A percentile compares a stretch with the other conserved stretches of the same genome.
Evolutionary conservation across 2,329 filamentous ascomycete species (phyloP).

Genomic region (Beauveria sp.): DNA sequence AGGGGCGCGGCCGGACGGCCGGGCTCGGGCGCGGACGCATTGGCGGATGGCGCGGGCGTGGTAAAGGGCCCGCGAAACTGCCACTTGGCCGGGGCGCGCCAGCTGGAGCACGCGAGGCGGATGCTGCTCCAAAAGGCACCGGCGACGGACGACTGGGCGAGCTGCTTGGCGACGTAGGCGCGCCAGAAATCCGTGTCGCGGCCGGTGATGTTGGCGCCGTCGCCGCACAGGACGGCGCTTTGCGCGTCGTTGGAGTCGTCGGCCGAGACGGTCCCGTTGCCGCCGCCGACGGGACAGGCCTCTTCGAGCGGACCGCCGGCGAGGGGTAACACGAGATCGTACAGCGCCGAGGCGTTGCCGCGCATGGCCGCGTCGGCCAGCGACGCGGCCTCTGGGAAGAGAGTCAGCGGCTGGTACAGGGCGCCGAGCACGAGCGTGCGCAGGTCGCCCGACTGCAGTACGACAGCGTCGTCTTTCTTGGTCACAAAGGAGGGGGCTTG

Average conservation of each 20-base stretch:
- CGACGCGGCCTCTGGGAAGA: conserved; percentile 15
- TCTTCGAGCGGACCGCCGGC: neutral
- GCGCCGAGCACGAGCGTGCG: conserved; percentile 18
- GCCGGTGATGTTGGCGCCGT: conserved; percentile 22
- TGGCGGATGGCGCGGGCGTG: conserved; percentile 16
- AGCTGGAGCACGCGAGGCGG: conserved; percentile 32
- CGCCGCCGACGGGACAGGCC: conserved; percentile 11
- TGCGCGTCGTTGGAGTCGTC: conserved; percentile 15
- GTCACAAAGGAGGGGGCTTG: conserved; percentile 19
- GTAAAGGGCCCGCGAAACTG: conserved; percentile 30
- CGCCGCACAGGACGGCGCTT: conserved; percentile 26
- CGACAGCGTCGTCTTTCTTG: conserved; percentile 13
- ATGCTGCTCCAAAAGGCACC: conserved; percentile 28
- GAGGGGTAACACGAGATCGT: neutral
- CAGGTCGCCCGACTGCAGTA: conserved; percentile 27
- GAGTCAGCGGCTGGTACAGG: conserved; percentile 20
- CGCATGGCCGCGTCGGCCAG: conserved; percentile 14
- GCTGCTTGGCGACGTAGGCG: conserved; percentile 23
- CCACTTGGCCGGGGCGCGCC: conserved; percentile 31
- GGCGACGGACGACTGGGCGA: conserved; percentile 22
- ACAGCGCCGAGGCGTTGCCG: conserved; percentile 11
- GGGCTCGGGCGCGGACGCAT: conserved; percentile 16
- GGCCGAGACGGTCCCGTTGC: neutral
- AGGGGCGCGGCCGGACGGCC: conserved; percentile 33
- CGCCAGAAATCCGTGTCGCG: conserved; percentile 19